phyloP scores from a whole-genome alignment of 768 basidiomycete genomes.

The Calocybe cyanea region DNA sequence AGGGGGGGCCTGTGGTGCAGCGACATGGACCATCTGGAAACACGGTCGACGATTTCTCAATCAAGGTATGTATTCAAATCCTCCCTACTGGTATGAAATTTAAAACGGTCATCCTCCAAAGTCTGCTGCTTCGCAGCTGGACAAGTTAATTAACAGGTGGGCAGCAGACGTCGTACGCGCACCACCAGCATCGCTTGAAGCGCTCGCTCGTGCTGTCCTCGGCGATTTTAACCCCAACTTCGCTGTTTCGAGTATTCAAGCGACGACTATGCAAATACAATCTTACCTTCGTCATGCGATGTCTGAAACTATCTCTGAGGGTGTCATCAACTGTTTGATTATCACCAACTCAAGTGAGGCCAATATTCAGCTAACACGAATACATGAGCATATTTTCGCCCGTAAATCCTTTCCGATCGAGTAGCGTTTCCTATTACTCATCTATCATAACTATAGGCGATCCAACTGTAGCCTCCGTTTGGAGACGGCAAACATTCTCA shows the following conservation, averaged over 20 bases:
- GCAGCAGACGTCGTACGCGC: constrained; percentile 68
- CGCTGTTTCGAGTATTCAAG: constrained; percentile 41
- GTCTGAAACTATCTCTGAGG: constrained; percentile 71
- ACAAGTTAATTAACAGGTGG: constrained; percentile 84
- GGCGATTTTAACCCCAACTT: constrained; percentile 52
- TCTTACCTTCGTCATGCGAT: constrained; percentile 79
- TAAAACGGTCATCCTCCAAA: constrained; percentile 24
- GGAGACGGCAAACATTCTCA: constrained; percentile 87
- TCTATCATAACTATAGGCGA: constrained; percentile 59
- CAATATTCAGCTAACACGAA: constrained; percentile 78
- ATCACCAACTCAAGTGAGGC: constrained; percentile 84
- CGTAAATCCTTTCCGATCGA: constrained; percentile 42
- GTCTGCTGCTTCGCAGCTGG: constrained; percentile 80
- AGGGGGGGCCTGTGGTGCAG: constrained; percentile 53
- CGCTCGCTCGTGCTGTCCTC: constrained; percentile 56
- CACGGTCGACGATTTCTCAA: constrained; percentile 84
- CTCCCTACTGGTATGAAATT: not conserved
- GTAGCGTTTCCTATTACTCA: not conserved
- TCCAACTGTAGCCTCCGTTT: constrained; percentile 84
- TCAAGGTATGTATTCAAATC: constrained; percentile 53
- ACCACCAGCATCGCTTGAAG: constrained; percentile 49
- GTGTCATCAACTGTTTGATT: constrained; percentile 80
- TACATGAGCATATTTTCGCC: constrained; percentile 85
- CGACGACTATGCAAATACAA: constrained; percentile 70
- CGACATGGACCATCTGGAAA: constrained; percentile 46